Percentiles rank a stretch among this genome's conserved stretches.
Conservation (phyloP, 1,139 yeast species). For the Hemisphaericaspora xylofermentans region DNA sequence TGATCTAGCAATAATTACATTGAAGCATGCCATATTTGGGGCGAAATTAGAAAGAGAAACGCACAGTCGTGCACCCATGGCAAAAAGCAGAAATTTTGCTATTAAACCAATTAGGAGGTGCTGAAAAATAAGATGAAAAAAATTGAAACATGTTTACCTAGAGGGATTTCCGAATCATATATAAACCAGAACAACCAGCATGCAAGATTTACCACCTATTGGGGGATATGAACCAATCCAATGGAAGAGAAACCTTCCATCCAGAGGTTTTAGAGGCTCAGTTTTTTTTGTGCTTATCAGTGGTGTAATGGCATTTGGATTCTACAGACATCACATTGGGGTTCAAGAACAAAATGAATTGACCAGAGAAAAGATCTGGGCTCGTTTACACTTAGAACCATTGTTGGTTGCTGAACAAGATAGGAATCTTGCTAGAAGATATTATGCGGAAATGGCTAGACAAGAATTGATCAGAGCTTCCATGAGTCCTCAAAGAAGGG, state of each 20-base stretch:
- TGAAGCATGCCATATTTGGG: too few species aligned
- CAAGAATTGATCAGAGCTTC: slow-evolving; percentile 54
- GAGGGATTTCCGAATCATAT: not conserved
- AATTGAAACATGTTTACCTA: not conserved
- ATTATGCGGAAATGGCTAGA: slow-evolving; percentile 63
- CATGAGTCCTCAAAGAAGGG: slow-evolving; percentile 40
- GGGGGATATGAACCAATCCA: slow-evolving; percentile 87
- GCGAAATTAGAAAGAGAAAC: not conserved
- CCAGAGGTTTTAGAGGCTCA: slow-evolving; percentile 81
- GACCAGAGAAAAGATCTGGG: slow-evolving; percentile 74
- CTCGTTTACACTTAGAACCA: slow-evolving; percentile 73
- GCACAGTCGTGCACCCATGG: not conserved
- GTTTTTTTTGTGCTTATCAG: slow-evolving; percentile 65
- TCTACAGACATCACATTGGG: slow-evolving; percentile 64
- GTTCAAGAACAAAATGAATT: slow-evolving; percentile 78
- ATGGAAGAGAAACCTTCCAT: slow-evolving; percentile 85
- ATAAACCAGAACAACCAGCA: slow-evolving; percentile 11
- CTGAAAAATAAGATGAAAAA: slow-evolving; percentile 3
- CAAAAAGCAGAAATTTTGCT: not conserved
- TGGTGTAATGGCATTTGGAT: slow-evolving; percentile 70
- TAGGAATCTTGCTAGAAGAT: slow-evolving; percentile 74
- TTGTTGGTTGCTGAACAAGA: slow-evolving; percentile 80
- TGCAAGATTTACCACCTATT: slow-evolving; percentile 86
- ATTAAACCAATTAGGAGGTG: slow-evolving; percentile 4
- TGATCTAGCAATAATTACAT: too few species aligned